Base-by-base conservation (phyloP, 1,284 basidiomycete genomes). In the Amylostereum areolatum region DNA sequence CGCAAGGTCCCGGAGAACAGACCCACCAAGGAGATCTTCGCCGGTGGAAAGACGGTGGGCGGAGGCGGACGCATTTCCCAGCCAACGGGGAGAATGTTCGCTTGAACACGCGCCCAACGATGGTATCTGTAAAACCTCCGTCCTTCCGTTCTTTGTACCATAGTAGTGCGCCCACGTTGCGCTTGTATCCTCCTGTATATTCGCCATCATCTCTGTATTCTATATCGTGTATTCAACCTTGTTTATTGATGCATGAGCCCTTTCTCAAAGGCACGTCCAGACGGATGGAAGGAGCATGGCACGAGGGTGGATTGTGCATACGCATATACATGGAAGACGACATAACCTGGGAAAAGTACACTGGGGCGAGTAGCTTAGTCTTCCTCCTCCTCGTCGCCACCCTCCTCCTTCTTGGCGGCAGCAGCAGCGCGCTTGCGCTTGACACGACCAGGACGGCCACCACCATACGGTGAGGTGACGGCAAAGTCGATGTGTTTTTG, bases 401-500 rank as follows among this genome's bases (percentile, higher is more conserved):
- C 95, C 60, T 86, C 93, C 64, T 88, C 92, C 75, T 87, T 90
- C 78, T 88, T 93, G 59, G 89, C 92, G 54, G 95, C 94, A 48
- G 92, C 92, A 59, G 85, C 85, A 59, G 89, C 90, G 65, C 96
- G 92, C 92, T 97, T 98, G 74, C 97, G 86, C 90, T 99, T 98
- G 69, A 97, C 94, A 67, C 97, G 95, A 64, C 97, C 96, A 57
- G 95, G 77, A 61, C 96, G 92, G 62, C 89, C 96, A 68, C 96
- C 96, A 69, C 96, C 97, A 69, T 95, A 98, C 50, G 96, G 96
- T 60, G 93, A 97, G 57, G 90, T 97, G 65, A 97, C 86, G 41
- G 96, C 90, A 69, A 97, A 98, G 83, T 99, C 96, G 69, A 99
- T 96, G 83, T 99, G 96, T 63, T 94, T 95, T 83, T 95, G 92